phyloP scores from a whole-genome alignment of 2,329 filamentous ascomycete species.

The Botrytis fragariae region DNA sequence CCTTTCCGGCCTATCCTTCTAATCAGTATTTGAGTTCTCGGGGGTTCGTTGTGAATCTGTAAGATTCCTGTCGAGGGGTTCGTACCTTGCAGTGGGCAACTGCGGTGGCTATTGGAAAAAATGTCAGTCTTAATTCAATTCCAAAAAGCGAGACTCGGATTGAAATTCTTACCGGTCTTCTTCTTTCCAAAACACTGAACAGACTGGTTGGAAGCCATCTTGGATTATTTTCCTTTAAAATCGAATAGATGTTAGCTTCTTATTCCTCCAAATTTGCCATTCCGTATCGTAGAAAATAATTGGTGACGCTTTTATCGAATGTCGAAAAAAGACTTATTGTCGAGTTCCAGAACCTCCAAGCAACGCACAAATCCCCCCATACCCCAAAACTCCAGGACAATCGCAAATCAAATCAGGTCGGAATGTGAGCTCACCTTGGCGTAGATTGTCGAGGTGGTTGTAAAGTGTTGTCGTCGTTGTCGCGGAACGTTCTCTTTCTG shows the following conservation, averaged over 20 bases:
- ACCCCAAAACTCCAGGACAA: not conserved
- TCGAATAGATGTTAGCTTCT: slow-evolving; percentile 15
- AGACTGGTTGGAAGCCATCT: slow-evolving; percentile 65
- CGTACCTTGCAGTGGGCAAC: slow-evolving; percentile 78
- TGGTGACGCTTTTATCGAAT: not conserved
- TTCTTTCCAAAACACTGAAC: slow-evolving; percentile 99
- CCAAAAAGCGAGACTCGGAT: slow-evolving; percentile 9
- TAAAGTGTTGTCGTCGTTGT: slow-evolving; percentile 24
- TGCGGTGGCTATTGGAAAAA: slow-evolving; percentile 53
- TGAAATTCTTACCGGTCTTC: slow-evolving; percentile 53
- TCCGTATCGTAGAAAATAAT: not conserved
- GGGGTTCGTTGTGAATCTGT: not conserved
- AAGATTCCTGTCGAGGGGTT: slow-evolving; percentile 19
- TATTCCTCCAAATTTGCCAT: slow-evolving; percentile 2
- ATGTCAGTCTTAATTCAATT: slow-evolving; percentile 37
- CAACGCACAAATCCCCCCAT: slow-evolving; percentile 6
- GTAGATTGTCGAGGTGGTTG: slow-evolving; percentile 21
- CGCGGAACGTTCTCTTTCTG: slow-evolving; percentile 18
- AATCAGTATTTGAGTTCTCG: slow-evolving; percentile 24
- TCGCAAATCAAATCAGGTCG: not conserved
- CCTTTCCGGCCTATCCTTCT: slow-evolving; percentile 63
- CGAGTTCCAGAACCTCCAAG: slow-evolving; percentile 10
- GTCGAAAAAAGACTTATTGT: not conserved
- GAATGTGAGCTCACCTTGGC: slow-evolving; percentile 20
- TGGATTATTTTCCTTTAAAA: slow-evolving; percentile 23